Evolutionary conservation across 2,329 filamentous ascomycete species (phyloP).

Genomic region (Rhynchosporium agropyri): DNA sequence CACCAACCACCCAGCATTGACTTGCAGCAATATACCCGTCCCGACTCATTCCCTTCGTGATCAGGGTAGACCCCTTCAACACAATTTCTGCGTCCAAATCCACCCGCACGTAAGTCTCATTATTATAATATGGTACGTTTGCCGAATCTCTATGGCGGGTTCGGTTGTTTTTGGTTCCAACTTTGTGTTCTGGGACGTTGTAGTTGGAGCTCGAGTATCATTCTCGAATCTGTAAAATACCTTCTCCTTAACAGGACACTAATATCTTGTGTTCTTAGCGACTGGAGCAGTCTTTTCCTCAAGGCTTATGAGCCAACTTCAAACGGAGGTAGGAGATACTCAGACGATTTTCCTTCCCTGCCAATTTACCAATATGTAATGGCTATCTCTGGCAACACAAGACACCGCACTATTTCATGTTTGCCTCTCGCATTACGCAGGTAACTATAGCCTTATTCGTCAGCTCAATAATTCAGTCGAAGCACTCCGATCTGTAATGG

Average conservation of each 20-base stretch:
- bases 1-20: not conserved
- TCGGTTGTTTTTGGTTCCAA: no score
- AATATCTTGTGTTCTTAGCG: slow-evolving; percentile 14
- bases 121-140: slow-evolving; percentile 26
- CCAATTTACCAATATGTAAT: slow-evolving; percentile 14
- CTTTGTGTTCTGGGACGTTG: not conserved
- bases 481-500: slow-evolving; percentile 24
- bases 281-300: slow-evolving; percentile 20
- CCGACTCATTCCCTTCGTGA: not conserved
- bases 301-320: slow-evolving; percentile 26
- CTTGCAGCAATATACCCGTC: not conserved
- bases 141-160: no score
- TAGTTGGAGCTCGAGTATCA: not conserved
- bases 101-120: slow-evolving; percentile 16
- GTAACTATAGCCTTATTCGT: slow-evolving; percentile 24
- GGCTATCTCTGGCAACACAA: slow-evolving; percentile 26
- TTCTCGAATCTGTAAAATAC: not conserved
- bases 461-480: slow-evolving; percentile 26
- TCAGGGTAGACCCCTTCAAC: slow-evolving; percentile 25
- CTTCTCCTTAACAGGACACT: slow-evolving; percentile 1
- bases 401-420: slow-evolving; percentile 27
- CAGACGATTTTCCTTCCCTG: not conserved
- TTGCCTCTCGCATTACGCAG: slow-evolving; percentile 29
- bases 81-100: slow-evolving; percentile 17
- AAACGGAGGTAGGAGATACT: not conserved